Conservation (phyloP, 768 basidiomycete genomes). For the Suillus placidus region DNA sequence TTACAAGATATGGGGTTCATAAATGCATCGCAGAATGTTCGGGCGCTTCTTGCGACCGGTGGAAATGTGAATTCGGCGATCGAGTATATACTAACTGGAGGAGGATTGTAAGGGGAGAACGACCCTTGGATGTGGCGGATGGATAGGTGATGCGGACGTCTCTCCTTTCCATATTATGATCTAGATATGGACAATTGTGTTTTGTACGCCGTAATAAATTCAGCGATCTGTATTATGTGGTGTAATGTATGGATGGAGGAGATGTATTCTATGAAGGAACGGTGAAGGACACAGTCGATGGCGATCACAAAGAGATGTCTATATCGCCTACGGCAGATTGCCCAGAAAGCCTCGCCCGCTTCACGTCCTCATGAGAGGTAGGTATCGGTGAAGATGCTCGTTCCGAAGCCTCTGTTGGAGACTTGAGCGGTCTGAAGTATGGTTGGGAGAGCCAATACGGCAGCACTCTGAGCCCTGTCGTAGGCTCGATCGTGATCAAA, state of each 20-base stretch:
- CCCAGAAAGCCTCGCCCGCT: conserved; percentile 1
- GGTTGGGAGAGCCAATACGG: conserved; percentile 79
- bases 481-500: conserved; percentile 44
- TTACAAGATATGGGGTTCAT: conserved; percentile 94
- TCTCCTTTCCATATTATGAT: background rate
- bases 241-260: background rate
- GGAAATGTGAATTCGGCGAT: conserved; percentile 92
- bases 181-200: background rate
- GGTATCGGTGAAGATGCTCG: background rate
- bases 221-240: background rate
- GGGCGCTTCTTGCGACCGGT: conserved; percentile 88
- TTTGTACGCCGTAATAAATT: background rate
- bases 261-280: background rate
- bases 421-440: conserved; percentile 41
- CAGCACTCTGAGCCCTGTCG: conserved; percentile 53
- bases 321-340: background rate
- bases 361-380: background rate
- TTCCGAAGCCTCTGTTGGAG: background rate
- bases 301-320: background rate
- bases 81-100: conserved; percentile 87
- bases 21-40: conserved; percentile 86
- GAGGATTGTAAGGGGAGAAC: conserved; percentile 53
- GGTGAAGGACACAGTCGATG: background rate
- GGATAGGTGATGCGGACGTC: background rate
- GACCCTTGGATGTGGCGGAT: background rate